phyloP scores from a whole-genome alignment of 1,284 basidiomycete genomes.

The Rhizoctonia solani region DNA sequence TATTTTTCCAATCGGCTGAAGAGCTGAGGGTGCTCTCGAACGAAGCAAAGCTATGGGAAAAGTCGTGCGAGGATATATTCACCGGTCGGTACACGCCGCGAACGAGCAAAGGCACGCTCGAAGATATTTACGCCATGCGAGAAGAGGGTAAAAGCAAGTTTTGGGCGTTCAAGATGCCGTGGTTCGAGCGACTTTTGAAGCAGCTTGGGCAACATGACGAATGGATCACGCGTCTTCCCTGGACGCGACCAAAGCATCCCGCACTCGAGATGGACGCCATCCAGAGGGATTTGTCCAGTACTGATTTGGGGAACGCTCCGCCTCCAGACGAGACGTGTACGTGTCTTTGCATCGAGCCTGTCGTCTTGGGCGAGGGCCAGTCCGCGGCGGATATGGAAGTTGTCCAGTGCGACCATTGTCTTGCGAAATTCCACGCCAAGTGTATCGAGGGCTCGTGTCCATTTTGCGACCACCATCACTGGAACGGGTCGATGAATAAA shows the following conservation, averaged over 20 bases:
- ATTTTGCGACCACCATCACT: constrained; percentile 85
- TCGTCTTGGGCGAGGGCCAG: constrained; percentile 54
- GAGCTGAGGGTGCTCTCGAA: constrained; percentile 68
- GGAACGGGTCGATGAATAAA: constrained; percentile 80
- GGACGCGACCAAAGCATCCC: constrained; percentile 51
- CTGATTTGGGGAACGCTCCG: constrained; percentile 73
- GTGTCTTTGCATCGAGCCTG: constrained; percentile 74
- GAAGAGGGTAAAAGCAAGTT: constrained; percentile 70
- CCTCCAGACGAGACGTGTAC: constrained; percentile 78
- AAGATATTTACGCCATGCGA: constrained; percentile 70
- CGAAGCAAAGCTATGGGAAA: constrained; percentile 72
- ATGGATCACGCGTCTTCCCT: constrained; percentile 74
- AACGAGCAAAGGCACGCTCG: constrained; percentile 61
- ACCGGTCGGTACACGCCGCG: constrained; percentile 58
- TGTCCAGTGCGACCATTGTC: constrained; percentile 84
- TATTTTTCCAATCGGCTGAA: constrained; percentile 51
- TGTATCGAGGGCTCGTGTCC: constrained; percentile 86
- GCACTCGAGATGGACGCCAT: constrained; percentile 63
- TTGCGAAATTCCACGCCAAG: constrained; percentile 76
- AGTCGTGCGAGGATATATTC: constrained; percentile 70
- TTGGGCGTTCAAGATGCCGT: constrained; percentile 68
- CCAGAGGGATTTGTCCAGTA: constrained; percentile 70
- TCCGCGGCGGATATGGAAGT: constrained; percentile 75
- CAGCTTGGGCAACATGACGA: constrained; percentile 66
- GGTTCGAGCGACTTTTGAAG: constrained; percentile 68